These are phyloP conservation scores for Colletotrichum sp. DNA, from an alignment of 2,329 filamentous ascomycete genomes.

Conservation along the genomic window DNA sequence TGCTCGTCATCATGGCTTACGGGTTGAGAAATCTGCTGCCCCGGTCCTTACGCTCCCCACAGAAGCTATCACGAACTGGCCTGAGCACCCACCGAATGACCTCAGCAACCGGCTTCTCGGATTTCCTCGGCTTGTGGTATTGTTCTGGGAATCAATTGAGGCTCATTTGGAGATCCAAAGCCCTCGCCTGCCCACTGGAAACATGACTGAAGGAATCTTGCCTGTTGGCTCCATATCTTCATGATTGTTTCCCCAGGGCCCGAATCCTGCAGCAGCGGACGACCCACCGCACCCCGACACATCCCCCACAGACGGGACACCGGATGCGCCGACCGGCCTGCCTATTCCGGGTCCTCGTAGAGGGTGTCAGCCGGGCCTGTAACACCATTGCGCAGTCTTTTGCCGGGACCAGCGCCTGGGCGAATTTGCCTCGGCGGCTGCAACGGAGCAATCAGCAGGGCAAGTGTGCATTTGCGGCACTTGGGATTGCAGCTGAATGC, in stretches of 20 bases:
- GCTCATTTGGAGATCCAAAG: not conserved
- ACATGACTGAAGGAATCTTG: not conserved
- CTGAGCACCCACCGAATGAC: not conserved
- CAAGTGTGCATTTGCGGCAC: not conserved
- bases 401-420: conserved; percentile 3
- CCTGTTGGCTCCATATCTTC: not conserved
- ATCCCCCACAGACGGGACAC: conserved; percentile 16
- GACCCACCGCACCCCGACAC: conserved; percentile 8
- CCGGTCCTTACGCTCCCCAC: not conserved
- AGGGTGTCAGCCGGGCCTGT: conserved; percentile 3
- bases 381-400: not conserved
- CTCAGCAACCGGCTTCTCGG: conserved; percentile 5
- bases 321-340: conserved; percentile 19
- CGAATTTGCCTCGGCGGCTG: conserved; percentile 17
- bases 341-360: conserved; percentile 11
- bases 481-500: conserved; percentile 12
- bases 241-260: not conserved
- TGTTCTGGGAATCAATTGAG: not conserved
- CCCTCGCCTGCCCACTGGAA: not conserved
- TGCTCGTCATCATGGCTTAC: not conserved
- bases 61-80: conserved; percentile 13
- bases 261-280: conserved; percentile 4
- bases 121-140: not conserved
- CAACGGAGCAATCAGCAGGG: conserved; percentile 8
- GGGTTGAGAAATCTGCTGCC: not conserved